A percentile compares a stretch with the other conserved stretches of the same genome.
Conservation (phyloP, 1,139 yeast genomes). For the Pneumocystis oryctolagi region DNA sequence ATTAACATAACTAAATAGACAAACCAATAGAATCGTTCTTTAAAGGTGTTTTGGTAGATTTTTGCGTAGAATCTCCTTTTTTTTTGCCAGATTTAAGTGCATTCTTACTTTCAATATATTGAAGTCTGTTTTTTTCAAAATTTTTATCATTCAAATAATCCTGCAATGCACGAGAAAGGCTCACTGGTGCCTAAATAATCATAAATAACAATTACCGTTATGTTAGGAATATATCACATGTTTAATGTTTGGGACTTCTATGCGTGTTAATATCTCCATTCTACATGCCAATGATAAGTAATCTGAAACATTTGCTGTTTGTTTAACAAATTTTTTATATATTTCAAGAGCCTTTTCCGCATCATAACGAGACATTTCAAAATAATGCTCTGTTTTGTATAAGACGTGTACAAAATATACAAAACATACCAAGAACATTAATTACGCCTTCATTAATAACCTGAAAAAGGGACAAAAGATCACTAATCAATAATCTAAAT, state of each 20-base stretch:
- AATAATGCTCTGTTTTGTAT: slow-evolving; percentile 56
- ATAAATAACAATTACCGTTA: neutral
- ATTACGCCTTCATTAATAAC: slow-evolving; percentile 89
- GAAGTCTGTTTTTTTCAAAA: slow-evolving; percentile 64
- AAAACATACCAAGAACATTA: slow-evolving; percentile 37
- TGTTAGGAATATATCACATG: slow-evolving; percentile 34
- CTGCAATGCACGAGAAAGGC: slow-evolving; percentile 69
- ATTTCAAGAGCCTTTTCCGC: slow-evolving; percentile 76
- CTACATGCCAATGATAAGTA: slow-evolving; percentile 81
- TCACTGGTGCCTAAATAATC: slow-evolving; percentile 49
- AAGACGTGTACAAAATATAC: neutral
- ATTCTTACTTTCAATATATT: slow-evolving; percentile 51
- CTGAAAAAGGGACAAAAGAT: slow-evolving; percentile 70
- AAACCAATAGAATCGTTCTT: slow-evolving; percentile 20
- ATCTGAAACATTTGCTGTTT: slow-evolving; percentile 76
- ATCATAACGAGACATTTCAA: slow-evolving; percentile 74
- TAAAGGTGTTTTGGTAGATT: slow-evolving; percentile 19
- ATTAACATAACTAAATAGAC: slow-evolving; percentile 16
- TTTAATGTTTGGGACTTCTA: slow-evolving; percentile 87
- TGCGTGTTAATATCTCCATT: slow-evolving; percentile 68
- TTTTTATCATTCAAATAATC: slow-evolving; percentile 81
- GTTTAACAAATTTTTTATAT: slow-evolving; percentile 70
- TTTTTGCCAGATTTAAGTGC: slow-evolving; percentile 15
- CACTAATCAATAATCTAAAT: slow-evolving; percentile 75
- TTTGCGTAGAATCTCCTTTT: slow-evolving; percentile 10